Evolutionary conservation across 2,329 filamentous ascomycete species (phyloP).

Genomic region (Aspergillus chevalieri): DNA sequence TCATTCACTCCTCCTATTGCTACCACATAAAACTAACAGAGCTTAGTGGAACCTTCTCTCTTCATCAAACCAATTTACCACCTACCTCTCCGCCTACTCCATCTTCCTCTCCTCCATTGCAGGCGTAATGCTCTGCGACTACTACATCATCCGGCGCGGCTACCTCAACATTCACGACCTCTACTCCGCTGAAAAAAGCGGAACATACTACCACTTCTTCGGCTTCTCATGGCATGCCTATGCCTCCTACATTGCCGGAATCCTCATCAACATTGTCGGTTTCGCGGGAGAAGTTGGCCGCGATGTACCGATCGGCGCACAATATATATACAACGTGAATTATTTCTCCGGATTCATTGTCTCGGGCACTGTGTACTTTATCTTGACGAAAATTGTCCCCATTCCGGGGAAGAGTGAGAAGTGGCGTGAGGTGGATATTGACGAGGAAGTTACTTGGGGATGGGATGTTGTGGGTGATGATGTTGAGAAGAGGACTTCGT

Average conservation of each 20-base stretch:
- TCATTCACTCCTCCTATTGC: not conserved
- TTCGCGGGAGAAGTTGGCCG: slow-evolving; percentile 75
- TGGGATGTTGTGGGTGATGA: slow-evolving; percentile 26
- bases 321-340: slow-evolving; percentile 84
- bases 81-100: slow-evolving; percentile 84
- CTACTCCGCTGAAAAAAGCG: slow-evolving; percentile 59
- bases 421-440: slow-evolving; percentile 67
- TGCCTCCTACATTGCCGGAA: slow-evolving; percentile 72
- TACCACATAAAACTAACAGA: slow-evolving; percentile 7
- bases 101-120: slow-evolving; percentile 92
- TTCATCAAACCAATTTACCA: slow-evolving; percentile 75
- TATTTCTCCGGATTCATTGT: slow-evolving; percentile 82
- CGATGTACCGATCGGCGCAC: slow-evolving; percentile 67
- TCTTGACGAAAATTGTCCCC: slow-evolving; percentile 62
- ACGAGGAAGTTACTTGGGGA: slow-evolving; percentile 28
- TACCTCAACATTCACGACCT: slow-evolving; percentile 73
- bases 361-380: slow-evolving; percentile 61
- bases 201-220: slow-evolving; percentile 65
- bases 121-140: slow-evolving; percentile 83
- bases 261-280: slow-evolving; percentile 84
- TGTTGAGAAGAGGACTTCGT: not conserved
- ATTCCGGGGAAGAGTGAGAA: slow-evolving; percentile 65
- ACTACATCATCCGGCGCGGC: slow-evolving; percentile 77
- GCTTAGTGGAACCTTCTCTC: slow-evolving; percentile 61
- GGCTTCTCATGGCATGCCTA: slow-evolving; percentile 83